Evolutionary conservation across 1,139 yeast genomes (phyloP).

Genomic region (Geotrichum aggregatum): DNA sequence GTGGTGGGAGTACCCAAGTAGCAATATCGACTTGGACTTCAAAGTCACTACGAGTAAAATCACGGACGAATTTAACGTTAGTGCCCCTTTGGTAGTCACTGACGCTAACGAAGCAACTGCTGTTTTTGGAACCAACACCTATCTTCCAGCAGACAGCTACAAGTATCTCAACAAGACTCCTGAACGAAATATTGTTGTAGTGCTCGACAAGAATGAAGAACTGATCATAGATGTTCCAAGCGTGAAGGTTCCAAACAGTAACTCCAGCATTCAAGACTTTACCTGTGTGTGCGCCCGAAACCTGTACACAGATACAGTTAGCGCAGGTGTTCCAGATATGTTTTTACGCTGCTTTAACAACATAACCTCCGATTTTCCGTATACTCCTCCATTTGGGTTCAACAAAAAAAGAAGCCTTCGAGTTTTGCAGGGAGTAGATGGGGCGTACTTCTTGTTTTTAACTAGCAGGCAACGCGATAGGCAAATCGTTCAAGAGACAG

Average conservation of each 20-base stretch:
- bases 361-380: neutral
- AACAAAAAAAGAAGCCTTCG: neutral
- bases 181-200: neutral
- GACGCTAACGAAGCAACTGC: neutral
- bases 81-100: neutral
- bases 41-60: neutral
- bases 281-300: slow-evolving; percentile 3
- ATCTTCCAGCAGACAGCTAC: slow-evolving; percentile 2
- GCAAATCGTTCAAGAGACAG: neutral
- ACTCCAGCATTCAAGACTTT: neutral
- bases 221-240: neutral
- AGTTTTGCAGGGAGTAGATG: neutral
- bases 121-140: neutral
- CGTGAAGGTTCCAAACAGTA: neutral
- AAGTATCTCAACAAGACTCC: neutral
- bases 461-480: neutral
- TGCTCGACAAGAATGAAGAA: neutral
- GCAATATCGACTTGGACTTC: neutral
- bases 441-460: neutral
- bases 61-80: neutral
- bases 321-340: neutral
- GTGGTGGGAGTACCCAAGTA: too few species aligned
- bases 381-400: neutral
- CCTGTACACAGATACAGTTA: neutral
- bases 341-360: neutral